These are phyloP conservation scores for Beta vulgaris DNA, from an alignment of 148 eudicot species.

Conservation along the genomic window DNA sequence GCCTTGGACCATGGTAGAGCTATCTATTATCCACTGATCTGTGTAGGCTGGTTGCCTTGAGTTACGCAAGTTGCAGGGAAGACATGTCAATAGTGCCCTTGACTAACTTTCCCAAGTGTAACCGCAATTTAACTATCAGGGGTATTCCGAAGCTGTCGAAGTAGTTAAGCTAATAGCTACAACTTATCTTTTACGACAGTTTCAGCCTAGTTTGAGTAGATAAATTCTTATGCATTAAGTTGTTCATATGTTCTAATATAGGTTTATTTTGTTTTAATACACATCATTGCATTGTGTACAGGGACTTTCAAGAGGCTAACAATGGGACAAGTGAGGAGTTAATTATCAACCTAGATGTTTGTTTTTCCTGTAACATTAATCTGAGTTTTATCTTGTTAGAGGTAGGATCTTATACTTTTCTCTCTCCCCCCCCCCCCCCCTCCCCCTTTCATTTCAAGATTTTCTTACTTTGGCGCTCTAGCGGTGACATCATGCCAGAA, in stretches of 20 bases:
- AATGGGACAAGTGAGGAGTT: constrained; percentile 45
- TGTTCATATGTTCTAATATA: too few species aligned
- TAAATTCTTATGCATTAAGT: not conserved
- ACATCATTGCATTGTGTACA: constrained; percentile 31
- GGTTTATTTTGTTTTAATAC: not conserved
- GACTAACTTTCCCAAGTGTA: not conserved
- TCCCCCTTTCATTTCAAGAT: not conserved
- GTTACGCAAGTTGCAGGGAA: not conserved
- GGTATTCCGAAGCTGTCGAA: too few species aligned
- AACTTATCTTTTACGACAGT: not conserved
- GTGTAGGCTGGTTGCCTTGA: too few species aligned
- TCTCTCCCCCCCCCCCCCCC: not conserved
- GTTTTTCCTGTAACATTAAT: constrained; percentile 41
- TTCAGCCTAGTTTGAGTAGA: not conserved
- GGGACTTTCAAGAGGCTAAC: constrained; percentile 46
- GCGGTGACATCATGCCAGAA: constrained; percentile 32
- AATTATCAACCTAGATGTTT: constrained; percentile 23
- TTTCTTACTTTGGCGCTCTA: constrained; percentile 26
- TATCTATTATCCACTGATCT: not conserved
- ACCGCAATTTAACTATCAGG: not conserved
- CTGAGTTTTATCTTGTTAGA: constrained; percentile 29
- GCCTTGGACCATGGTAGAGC: not conserved
- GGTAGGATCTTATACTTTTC: constrained; percentile 17
- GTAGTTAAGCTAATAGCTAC: not conserved
- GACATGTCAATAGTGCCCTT: not conserved